Percentiles rank a stretch among this genome's conserved stretches.
These are phyloP conservation scores for Populus ilicifolia DNA, from an alignment of 345 rosid genomes.

Conservation along the genomic window DNA sequence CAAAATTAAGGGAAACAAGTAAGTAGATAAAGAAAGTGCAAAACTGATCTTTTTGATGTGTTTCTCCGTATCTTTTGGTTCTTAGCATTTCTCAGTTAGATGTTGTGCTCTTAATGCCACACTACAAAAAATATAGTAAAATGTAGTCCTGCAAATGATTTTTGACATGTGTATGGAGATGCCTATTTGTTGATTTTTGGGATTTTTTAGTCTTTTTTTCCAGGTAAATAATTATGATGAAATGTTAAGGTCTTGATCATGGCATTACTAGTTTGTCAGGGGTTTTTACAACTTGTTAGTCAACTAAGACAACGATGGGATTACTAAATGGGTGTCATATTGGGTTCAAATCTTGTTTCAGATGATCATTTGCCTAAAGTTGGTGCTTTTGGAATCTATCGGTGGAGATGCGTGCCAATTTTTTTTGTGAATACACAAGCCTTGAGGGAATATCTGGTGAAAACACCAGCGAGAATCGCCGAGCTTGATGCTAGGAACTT, in stretches of 20 bases:
- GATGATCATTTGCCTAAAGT: neutral
- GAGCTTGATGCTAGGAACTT: neutral
- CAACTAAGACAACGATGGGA: neutral
- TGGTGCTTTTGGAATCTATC: neutral
- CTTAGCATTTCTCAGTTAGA: neutral
- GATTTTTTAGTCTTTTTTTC: neutral
- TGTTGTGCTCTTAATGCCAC: neutral
- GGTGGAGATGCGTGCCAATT: neutral
- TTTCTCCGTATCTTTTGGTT: neutral
- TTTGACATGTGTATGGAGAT: neutral
- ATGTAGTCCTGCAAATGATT: neutral
- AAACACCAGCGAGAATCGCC: neutral
- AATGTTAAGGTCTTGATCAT: neutral
- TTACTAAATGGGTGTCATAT: neutral
- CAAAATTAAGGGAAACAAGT: conserved; percentile 34
- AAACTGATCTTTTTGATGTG: neutral
- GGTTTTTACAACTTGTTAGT: neutral
- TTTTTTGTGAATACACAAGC: neutral
- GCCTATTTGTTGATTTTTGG: conserved; percentile 1
- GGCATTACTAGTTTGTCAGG: neutral
- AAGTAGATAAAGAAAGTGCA: conserved; percentile 1
- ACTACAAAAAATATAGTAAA: neutral
- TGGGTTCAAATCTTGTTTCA: neutral
- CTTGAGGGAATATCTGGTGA: conserved; percentile 12
- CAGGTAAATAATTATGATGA: neutral